Percentiles rank a stretch among this genome's conserved stretches.
Conservation (phyloP, 495 filamentous ascomycete genomes). For the Sphaerosporella brunnea region DNA sequence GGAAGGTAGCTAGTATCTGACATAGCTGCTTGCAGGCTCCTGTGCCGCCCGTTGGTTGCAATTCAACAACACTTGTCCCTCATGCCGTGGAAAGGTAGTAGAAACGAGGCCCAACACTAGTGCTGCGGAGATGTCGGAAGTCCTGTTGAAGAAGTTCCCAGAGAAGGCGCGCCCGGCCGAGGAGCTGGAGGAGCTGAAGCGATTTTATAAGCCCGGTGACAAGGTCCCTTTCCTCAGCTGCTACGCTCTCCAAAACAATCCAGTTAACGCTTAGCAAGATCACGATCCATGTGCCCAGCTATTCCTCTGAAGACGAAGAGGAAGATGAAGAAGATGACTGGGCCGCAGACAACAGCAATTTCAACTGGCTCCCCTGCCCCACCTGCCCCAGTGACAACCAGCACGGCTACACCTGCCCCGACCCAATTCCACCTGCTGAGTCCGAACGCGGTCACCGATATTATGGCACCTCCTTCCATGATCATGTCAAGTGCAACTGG, state of each 20-base stretch:
- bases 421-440: slow-evolving; percentile 8
- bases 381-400: slow-evolving; percentile 10
- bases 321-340: slow-evolving; percentile 6
- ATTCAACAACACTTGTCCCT: slow-evolving; percentile 60
- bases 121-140: slow-evolving; percentile 61
- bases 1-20: not conserved
- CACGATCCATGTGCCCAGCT: not conserved
- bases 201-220: slow-evolving; percentile 61
- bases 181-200: slow-evolving; percentile 55
- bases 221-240: slow-evolving; percentile 35
- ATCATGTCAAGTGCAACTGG: slow-evolving; percentile 9
- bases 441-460: not conserved
- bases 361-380: slow-evolving; percentile 11
- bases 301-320: slow-evolving; percentile 14
- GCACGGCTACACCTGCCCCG: slow-evolving; percentile 11
- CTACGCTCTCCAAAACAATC: no score
- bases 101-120: slow-evolving; percentile 71
- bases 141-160: slow-evolving; percentile 59
- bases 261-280: no score
- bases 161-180: slow-evolving; percentile 42
- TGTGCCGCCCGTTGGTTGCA: slow-evolving; percentile 18
- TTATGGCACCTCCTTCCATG: not conserved
- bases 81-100: slow-evolving; percentile 66
- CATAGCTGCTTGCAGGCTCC: slow-evolving; percentile 8
- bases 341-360: slow-evolving; percentile 9